Evolutionary conservation across 2,329 filamentous ascomycete species (phyloP), one percentile per base, ranked within the genome.

Genomic region (Talaromyces sp.): DNA sequence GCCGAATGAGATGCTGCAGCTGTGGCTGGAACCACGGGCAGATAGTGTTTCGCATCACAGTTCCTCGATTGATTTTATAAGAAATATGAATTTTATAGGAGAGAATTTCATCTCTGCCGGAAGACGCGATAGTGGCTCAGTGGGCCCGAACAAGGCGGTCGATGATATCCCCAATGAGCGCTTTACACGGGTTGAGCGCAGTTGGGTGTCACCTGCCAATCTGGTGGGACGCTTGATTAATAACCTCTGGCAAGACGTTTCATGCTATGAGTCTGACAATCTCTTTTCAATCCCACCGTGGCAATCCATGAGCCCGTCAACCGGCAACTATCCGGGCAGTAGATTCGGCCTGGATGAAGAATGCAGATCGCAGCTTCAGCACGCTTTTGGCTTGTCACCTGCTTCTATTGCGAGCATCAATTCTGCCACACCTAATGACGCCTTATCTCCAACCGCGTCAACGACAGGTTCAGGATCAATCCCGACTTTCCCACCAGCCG

Each of bases 401-500:
- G 29, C 51, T 3, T 22, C 29, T 17, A 34, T 34, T 34, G 3
- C 17, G 13, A 56, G 51, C 5, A 22, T 36, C 29, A 22, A 19
- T 19, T 36, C 51, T 15, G 29, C n/a, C 5, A 56, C 29, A n/a
- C 29, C 51, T 15, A 56, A 34, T 31, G 66, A 65, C 31, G 65
- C 56, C 43, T 43, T 69, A 6, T 68, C 68, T 58, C 69, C 74
- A 27, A 64, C 66, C 1, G 66, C 68, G 49, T 70, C 71, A 56
- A 68, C 40, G 11, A 53, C 68, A 63, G 65, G 64, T 69, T 70
- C 67, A 54, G 72, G 49, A 69, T 75, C 54, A 69, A 73, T 69
- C 43, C 76, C 70, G 66, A 76, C 68, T 71, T 85, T 78, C 70
- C 83, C 80, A 40, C 82, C 83, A 1, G 80, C 82, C 3, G 83